Base-by-base conservation (phyloP, 495 filamentous ascomycete species). In the Penicillium egyptiacum region DNA sequence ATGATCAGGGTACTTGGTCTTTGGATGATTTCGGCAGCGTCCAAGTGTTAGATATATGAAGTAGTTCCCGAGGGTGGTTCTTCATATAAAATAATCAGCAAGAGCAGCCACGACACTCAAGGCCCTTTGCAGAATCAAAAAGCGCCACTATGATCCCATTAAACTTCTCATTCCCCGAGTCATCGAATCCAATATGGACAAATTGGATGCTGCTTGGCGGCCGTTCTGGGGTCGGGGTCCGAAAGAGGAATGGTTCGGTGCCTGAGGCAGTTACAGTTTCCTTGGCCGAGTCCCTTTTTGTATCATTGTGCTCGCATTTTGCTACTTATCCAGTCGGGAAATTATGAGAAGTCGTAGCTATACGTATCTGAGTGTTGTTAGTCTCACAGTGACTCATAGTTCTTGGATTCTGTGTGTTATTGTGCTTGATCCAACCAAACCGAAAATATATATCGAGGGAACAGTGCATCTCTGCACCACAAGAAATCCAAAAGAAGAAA, bases 161-260 rank as follows among this genome's bases (percentile, higher is more conserved):
- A 16, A 23, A 17, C 22, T 11, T 44, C 43, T 30, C 22, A 8
- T 35, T 10, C 44, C 1, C 23, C 7, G 30, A 37, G 20, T 55
- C 53, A 37, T 47, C 9, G n/a, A 37, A 43, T 53, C 5, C 31
- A n/a, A 46, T 16, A 7, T 1, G 4, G 8, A 46, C 23, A 19
- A 35, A 54, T 22, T 37, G 0, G 17, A 45, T 37, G 20, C 16
- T 31, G 19, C 23, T 40, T 2, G 49, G 30, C 23, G 14, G 19
- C 35, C 25, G 17, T 45, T 17, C 31, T 25, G 25, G n/a, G 42
- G 61, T 69, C 71, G 71, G 71, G 71, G 57, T 66, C 71, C 67
- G 10, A 60, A 74, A 63, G 31, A 20, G 71, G 71, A 65, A 62
- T 66, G 62, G 63, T 43, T 26, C 43, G 23, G 22, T 30, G 31